These are phyloP conservation scores for Ceratobasidium sp. DNA, from an alignment of 1,284 basidiomycete species.

Conservation along the genomic window DNA sequence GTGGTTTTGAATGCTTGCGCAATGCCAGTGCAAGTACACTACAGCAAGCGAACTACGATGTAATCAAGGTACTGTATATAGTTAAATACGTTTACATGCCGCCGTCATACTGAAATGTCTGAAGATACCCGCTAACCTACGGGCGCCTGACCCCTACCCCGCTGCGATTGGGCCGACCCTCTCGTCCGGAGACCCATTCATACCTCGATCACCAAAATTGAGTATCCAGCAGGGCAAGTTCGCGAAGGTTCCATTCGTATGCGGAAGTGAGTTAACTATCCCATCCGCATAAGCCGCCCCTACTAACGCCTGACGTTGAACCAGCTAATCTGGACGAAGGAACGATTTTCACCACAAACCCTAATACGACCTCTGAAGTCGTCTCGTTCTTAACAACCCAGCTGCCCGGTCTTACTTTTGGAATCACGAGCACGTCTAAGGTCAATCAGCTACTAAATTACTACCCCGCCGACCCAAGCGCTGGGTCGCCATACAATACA, in stretches of 20 bases:
- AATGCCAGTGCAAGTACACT: slow-evolving; percentile 20
- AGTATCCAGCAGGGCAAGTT: slow-evolving; percentile 51
- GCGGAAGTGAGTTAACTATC: slow-evolving; percentile 52
- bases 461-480: slow-evolving; percentile 41
- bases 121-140: slow-evolving; percentile 27
- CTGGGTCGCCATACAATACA: slow-evolving; percentile 44
- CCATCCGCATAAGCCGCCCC: not conserved
- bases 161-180: slow-evolving; percentile 29
- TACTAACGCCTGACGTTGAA: not conserved
- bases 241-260: slow-evolving; percentile 57
- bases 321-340: slow-evolving; percentile 50
- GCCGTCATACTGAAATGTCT: not conserved
- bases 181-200: slow-evolving; percentile 29
- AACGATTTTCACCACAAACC: slow-evolving; percentile 46
- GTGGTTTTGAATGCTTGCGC: slow-evolving; percentile 31
- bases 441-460: slow-evolving; percentile 32
- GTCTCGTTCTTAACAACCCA: slow-evolving; percentile 33
- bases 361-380: not conserved
- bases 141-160: slow-evolving; percentile 28
- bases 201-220: slow-evolving; percentile 11
- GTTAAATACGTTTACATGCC: not conserved
- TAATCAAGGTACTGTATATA: slow-evolving; percentile 19
- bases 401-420: slow-evolving; percentile 34
- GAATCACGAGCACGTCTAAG: slow-evolving; percentile 1
- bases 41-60: slow-evolving; percentile 36